Evolutionary conservation across 2,329 filamentous ascomycete species (phyloP).

Genomic region (Aspergillus hiratsukae): DNA sequence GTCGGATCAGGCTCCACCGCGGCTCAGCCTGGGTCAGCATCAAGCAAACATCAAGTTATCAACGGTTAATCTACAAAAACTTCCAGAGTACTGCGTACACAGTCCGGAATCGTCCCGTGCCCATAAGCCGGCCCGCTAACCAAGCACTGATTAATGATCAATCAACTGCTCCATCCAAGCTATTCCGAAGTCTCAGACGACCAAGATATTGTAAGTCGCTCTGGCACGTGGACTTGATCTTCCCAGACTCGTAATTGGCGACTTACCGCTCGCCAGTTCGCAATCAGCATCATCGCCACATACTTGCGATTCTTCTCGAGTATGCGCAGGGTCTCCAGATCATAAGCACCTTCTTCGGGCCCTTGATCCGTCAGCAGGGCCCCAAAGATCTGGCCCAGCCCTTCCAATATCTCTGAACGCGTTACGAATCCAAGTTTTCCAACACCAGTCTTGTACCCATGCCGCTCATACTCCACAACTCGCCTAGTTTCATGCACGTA

Average conservation of each 20-base stretch:
- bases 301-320: slow-evolving; percentile 25
- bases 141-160: neutral
- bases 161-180: neutral
- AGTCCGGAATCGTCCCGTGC: neutral
- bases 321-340: slow-evolving; percentile 8
- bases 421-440: slow-evolving; percentile 18
- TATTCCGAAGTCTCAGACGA: slow-evolving; percentile 1
- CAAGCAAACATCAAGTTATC: neutral
- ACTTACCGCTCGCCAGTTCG: slow-evolving; percentile 33
- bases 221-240: slow-evolving; percentile 4
- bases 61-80: neutral
- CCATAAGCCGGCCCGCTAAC: neutral
- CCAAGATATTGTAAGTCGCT: neutral
- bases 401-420: slow-evolving; percentile 21
- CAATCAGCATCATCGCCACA: slow-evolving; percentile 31
- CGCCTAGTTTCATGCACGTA: slow-evolving; percentile 27
- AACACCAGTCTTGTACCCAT: slow-evolving; percentile 11
- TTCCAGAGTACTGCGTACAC: neutral
- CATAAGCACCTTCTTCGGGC: slow-evolving; percentile 1
- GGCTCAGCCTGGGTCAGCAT: neutral
- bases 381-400: slow-evolving; percentile 30
- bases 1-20: neutral
- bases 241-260: slow-evolving; percentile 30
- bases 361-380: slow-evolving; percentile 26
- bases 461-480: slow-evolving; percentile 14